phyloP scores from a whole-genome alignment of 108 stramenopile genomes.

The Cyclotella kingstonii region DNA sequence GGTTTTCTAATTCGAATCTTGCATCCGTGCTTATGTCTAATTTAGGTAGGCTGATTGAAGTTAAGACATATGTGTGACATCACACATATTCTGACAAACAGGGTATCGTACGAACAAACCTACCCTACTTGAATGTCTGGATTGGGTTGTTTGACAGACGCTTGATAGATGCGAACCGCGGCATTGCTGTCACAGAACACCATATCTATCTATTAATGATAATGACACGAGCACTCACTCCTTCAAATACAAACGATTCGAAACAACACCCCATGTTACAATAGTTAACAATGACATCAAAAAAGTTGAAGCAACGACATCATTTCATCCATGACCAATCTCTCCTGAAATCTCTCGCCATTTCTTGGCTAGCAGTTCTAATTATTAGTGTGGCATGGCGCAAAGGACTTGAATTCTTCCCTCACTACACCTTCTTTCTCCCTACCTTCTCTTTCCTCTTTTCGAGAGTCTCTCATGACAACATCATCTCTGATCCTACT shows the following conservation, averaged over 20 bases:
- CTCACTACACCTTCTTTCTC: background rate
- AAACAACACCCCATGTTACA: background rate
- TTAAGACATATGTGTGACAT: too few species aligned
- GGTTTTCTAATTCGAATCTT: too few species aligned
- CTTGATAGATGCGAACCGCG: too few species aligned
- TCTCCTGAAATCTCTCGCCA: slow-evolving; percentile 8
- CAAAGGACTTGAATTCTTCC: slow-evolving; percentile 6
- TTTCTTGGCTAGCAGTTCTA: slow-evolving; percentile 15
- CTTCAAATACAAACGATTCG: background rate
- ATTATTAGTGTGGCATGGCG: slow-evolving; percentile 3
- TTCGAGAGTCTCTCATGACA: background rate
- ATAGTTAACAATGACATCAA: background rate
- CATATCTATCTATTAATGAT: too few species aligned
- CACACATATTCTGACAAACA: too few species aligned
- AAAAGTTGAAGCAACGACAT: slow-evolving; percentile 4
- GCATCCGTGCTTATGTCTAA: too few species aligned
- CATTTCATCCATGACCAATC: slow-evolving; percentile 12
- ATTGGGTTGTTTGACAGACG: too few species aligned
- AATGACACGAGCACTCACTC: too few species aligned
- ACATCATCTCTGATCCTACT: slow-evolving; percentile 3
- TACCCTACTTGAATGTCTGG: too few species aligned
- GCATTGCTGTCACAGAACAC: too few species aligned
- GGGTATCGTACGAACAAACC: too few species aligned
- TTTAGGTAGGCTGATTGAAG: too few species aligned
- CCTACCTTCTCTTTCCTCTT: background rate